Evolutionary conservation across 495 filamentous ascomycete species (phyloP).

Genomic region (Umbilicaria muhlenbergii): DNA sequence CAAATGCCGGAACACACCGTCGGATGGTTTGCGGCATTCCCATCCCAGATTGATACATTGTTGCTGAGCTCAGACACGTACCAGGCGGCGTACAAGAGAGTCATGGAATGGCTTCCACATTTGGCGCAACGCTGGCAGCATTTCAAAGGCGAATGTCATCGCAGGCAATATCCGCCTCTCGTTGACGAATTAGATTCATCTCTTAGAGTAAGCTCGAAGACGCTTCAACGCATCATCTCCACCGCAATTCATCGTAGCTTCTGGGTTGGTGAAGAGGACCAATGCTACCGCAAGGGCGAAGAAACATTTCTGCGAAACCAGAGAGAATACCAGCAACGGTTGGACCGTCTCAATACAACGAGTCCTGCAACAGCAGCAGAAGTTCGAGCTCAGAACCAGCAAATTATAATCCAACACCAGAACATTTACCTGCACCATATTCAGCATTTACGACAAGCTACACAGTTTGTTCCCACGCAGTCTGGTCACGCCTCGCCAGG

Average conservation of each 20-base stretch:
- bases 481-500: too few relatives aligned
- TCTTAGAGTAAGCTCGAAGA: constrained; percentile 37
- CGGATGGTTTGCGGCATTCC: constrained; percentile 38
- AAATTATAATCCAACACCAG: too few relatives aligned
- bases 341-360: too few relatives aligned
- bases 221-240: constrained; percentile 44
- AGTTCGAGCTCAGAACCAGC: not conserved
- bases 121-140: constrained; percentile 17
- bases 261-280: constrained; percentile 13
- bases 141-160: constrained; percentile 18
- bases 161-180: constrained; percentile 38
- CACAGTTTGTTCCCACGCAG: too few relatives aligned
- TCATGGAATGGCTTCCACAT: constrained; percentile 21
- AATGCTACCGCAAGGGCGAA: constrained; percentile 6
- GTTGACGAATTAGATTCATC: constrained; percentile 37
- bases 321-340: not conserved
- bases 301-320: constrained; percentile 12
- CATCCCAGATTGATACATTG: constrained; percentile 20
- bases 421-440: too few relatives aligned
- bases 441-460: too few relatives aligned
- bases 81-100: constrained; percentile 13
- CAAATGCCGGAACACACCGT: constrained; percentile 21
- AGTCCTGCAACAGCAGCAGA: not conserved
- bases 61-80: constrained; percentile 13
- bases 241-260: constrained; percentile 30